phyloP scores from a whole-genome alignment of 2,329 filamentous ascomycete genomes.

The Mariannaea elegans region DNA sequence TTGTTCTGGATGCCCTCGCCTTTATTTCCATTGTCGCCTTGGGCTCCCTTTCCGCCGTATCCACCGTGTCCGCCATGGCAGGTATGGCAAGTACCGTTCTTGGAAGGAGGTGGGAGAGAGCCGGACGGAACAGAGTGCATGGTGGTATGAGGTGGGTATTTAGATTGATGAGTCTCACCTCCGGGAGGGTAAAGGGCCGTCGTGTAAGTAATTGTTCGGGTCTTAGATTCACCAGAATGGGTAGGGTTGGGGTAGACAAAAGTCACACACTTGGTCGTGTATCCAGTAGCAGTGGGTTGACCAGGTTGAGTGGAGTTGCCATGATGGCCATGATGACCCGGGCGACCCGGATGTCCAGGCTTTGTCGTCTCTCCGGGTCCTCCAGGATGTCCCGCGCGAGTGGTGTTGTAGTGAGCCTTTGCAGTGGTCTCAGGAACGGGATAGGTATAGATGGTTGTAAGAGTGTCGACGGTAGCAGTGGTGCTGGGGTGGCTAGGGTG shows the following conservation, averaged over 20 bases:
- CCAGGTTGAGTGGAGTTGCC: conserved; percentile 31
- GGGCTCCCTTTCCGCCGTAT: background rate
- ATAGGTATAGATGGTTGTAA: conserved; percentile 37
- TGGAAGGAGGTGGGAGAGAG: conserved; percentile 18
- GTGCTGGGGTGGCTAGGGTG: conserved; percentile 41
- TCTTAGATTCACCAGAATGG: conserved; percentile 32
- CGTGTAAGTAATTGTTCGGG: conserved; percentile 39
- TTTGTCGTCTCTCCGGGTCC: conserved; percentile 11
- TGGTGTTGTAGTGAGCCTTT: conserved; percentile 24
- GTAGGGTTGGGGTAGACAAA: conserved; percentile 40
- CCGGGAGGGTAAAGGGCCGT: conserved; percentile 27
- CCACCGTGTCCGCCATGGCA: conserved; percentile 28
- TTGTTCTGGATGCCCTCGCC: background rate
- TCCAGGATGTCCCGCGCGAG: conserved; percentile 26
- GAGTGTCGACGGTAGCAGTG: conserved; percentile 14
- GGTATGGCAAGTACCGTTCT: conserved; percentile 32
- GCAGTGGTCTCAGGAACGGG: conserved; percentile 12
- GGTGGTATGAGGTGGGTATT: conserved; percentile 32
- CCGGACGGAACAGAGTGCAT: conserved; percentile 30
- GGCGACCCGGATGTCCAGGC: conserved; percentile 15
- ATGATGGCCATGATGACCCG: conserved; percentile 1
- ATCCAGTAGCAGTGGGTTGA: conserved; percentile 19
- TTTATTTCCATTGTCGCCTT: background rate
- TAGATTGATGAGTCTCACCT: background rate
- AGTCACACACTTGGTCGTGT: conserved; percentile 40